phyloP scores from a whole-genome alignment of 345 rosid species.

The Hypericum androsaemum region DNA sequence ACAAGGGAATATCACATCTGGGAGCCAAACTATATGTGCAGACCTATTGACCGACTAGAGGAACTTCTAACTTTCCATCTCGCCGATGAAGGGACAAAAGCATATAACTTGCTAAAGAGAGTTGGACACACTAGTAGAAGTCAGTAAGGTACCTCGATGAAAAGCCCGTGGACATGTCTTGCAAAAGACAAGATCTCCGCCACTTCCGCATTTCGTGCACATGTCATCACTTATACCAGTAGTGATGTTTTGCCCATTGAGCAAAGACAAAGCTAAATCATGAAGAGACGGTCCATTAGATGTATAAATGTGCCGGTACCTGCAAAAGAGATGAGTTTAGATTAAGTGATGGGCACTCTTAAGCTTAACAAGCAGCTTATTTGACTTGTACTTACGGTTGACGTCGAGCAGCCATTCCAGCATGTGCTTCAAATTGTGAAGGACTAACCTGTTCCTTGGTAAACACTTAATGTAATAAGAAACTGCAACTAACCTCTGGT shows the following conservation, averaged over 20 bases:
- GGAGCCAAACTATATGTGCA: no score
- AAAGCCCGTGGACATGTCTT: constrained; percentile 80
- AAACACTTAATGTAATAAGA: constrained; percentile 3
- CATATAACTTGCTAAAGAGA: no score
- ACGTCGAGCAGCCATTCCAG: constrained; percentile 99
- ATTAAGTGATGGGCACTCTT: no score
- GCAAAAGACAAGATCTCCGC: constrained; percentile 71
- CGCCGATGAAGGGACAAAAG: no score
- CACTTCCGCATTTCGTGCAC: constrained; percentile 83
- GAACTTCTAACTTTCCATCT: no score
- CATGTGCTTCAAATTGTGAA: constrained; percentile 98
- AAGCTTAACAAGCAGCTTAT: no score
- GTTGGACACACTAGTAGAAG: neutral
- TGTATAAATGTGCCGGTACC: constrained; percentile 85
- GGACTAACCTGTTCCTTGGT: constrained; percentile 69
- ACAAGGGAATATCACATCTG: neutral
- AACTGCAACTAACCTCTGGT: neutral
- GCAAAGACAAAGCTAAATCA: constrained; percentile 78
- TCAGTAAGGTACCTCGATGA: constrained; percentile 51
- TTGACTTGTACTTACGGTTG: constrained; percentile 72
- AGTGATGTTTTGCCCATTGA: constrained; percentile 65
- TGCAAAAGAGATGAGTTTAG: constrained; percentile 18
- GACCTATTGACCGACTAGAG: no score
- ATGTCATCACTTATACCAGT: constrained; percentile 72
- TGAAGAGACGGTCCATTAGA: constrained; percentile 80